Conservation (phyloP, 192 early-diverging fungal genomes). For the Entomortierella beljakovae region DNA sequence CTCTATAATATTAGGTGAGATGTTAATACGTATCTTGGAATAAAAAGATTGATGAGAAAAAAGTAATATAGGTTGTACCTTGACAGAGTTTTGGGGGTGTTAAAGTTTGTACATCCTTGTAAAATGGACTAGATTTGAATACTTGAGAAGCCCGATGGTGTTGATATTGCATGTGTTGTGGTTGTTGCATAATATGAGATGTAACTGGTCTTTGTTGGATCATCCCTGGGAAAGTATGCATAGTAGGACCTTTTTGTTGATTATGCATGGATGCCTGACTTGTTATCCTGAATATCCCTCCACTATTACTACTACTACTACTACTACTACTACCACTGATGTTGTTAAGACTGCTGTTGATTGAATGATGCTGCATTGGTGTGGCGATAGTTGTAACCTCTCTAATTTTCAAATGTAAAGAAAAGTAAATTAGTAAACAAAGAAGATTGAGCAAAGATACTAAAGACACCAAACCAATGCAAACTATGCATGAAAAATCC, state of each 20-base stretch:
- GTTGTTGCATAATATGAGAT: not conserved
- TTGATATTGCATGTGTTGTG: not conserved
- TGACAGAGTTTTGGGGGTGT: slow-evolving; percentile 26
- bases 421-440: too few species aligned
- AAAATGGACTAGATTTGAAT: slow-evolving; percentile 51
- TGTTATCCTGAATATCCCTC: slow-evolving; percentile 16
- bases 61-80: slow-evolving; percentile 19
- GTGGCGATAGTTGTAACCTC: slow-evolving; percentile 44
- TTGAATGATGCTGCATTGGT: slow-evolving; percentile 18
- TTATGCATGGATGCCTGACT: not conserved
- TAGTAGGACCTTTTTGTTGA: not conserved
- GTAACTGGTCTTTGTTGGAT: not conserved
- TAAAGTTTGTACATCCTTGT: slow-evolving; percentile 32
- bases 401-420: slow-evolving; percentile 3
- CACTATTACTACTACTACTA: slow-evolving; percentile 5
- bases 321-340: slow-evolving; percentile 1
- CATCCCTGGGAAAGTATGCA: not conserved
- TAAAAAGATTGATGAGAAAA: not conserved
- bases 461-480: too few species aligned
- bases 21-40: not conserved
- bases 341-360: not conserved
- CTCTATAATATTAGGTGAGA: slow-evolving; percentile 18
- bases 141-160: slow-evolving; percentile 5
- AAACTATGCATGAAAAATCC: too few species aligned
- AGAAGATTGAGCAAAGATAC: not conserved